Conservation (phyloP, 257 asterid species). For the Agastache rugosa region DNA sequence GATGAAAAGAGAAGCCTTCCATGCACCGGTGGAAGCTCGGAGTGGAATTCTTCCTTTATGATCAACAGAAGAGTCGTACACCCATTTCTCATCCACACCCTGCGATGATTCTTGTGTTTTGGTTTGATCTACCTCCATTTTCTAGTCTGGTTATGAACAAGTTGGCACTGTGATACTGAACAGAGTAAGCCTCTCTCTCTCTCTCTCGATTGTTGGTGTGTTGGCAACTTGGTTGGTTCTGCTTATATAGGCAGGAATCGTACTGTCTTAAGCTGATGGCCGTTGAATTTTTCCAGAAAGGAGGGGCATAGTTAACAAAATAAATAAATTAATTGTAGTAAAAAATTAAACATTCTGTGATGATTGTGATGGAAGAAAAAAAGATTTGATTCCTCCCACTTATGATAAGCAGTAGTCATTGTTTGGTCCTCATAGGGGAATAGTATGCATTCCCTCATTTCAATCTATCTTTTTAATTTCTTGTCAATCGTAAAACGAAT, state of each 20-base stretch:
- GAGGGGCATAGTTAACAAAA: neutral
- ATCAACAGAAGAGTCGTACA: conserved; percentile 74
- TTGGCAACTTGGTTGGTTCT: conserved; percentile 36
- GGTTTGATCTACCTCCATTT: conserved; percentile 47
- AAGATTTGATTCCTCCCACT: conserved; percentile 36
- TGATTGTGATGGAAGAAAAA: conserved; percentile 42
- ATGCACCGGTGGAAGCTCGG: conserved; percentile 80
- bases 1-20: conserved; percentile 92
- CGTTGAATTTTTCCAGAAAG: neutral
- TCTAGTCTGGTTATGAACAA: neutral
- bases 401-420: neutral
- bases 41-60: conserved; percentile 70
- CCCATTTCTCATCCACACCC: conserved; percentile 67
- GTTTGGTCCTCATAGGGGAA: conserved; percentile 32
- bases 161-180: too few species aligned
- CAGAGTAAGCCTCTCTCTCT: neutral
- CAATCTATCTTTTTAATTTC: conserved; percentile 13
- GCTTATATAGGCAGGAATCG: conserved; percentile 48
- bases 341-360: conserved; percentile 28
- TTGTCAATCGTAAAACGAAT: conserved; percentile 34
- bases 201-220: conserved; percentile 29
- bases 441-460: conserved; percentile 32
- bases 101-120: conserved; percentile 36
- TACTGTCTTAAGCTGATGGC: conserved; percentile 14
- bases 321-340: neutral